These are phyloP conservation scores for Coemansia sp. DNA, from an alignment of 192 early-diverging fungal species.

Conservation along the genomic window DNA sequence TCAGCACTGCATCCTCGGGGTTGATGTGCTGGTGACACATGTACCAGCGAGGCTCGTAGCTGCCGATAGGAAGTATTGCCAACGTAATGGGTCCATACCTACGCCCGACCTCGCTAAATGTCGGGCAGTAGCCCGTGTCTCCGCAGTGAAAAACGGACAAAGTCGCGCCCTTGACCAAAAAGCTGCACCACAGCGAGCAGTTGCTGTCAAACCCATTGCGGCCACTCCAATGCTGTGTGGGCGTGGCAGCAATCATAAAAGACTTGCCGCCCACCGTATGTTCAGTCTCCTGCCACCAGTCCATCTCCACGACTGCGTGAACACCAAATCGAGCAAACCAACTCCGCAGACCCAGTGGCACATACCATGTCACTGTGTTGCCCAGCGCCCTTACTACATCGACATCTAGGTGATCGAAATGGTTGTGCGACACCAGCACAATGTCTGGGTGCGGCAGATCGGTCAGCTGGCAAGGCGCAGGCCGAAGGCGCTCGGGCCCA, in stretches of 20 bases:
- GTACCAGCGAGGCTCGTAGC: constrained; percentile 72
- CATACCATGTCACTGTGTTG: constrained; percentile 61
- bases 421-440: constrained; percentile 82
- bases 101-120: constrained; percentile 75
- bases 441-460: constrained; percentile 70
- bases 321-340: constrained; percentile 61
- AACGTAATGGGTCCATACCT: constrained; percentile 68
- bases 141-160: constrained; percentile 46
- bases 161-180: constrained; percentile 49
- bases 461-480: constrained; percentile 61
- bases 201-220: constrained; percentile 65
- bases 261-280: not conserved
- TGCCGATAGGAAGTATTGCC: constrained; percentile 79
- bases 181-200: constrained; percentile 76
- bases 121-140: constrained; percentile 88
- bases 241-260: constrained; percentile 27
- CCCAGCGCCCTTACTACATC: constrained; percentile 59
- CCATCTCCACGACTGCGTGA: constrained; percentile 59
- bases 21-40: constrained; percentile 73
- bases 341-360: constrained; percentile 71
- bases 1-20: constrained; percentile 76
- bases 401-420: constrained; percentile 84
- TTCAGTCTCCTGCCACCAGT: constrained; percentile 71
- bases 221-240: constrained; percentile 64
- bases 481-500: constrained; percentile 65